phyloP scores from a whole-genome alignment of 2,329 filamentous ascomycete genomes.

The Penicillium janthinellum region DNA sequence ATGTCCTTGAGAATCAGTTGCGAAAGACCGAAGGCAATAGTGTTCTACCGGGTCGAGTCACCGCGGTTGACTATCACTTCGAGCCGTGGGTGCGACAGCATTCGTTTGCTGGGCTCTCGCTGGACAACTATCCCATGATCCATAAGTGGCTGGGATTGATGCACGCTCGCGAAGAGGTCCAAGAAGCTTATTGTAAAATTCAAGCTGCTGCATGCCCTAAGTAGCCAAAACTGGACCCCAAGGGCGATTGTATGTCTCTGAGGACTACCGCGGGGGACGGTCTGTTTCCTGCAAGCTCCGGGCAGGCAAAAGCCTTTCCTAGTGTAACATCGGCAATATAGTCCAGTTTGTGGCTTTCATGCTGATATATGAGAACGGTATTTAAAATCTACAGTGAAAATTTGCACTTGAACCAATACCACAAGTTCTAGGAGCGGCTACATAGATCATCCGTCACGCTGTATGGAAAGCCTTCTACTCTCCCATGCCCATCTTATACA shows the following conservation, averaged over 20 bases:
- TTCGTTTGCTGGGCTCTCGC: slow-evolving; percentile 41
- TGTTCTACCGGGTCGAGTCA: slow-evolving; percentile 40
- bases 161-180: slow-evolving; percentile 40
- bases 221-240: background rate
- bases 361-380: background rate
- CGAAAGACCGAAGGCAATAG: slow-evolving; percentile 41
- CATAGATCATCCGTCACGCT: background rate
- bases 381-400: background rate
- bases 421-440: background rate
- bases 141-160: slow-evolving; percentile 44
- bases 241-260: background rate
- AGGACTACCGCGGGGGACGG: background rate
- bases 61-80: slow-evolving; percentile 47
- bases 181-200: slow-evolving; percentile 44
- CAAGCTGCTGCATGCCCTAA: slow-evolving; percentile 1
- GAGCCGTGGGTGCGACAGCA: slow-evolving; percentile 46
- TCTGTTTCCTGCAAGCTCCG: background rate
- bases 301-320: background rate
- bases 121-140: slow-evolving; percentile 46
- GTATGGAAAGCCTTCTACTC: background rate
- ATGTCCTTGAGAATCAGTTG: slow-evolving; percentile 46
- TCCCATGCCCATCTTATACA: background rate
- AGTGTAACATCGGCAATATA: background rate
- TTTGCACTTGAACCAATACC: background rate
- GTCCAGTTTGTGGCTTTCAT: background rate